Evolutionary conservation across 1,284 basidiomycete species (phyloP), one percentile per base, ranked within the genome.

Genomic region (Ustilago trichophora): DNA sequence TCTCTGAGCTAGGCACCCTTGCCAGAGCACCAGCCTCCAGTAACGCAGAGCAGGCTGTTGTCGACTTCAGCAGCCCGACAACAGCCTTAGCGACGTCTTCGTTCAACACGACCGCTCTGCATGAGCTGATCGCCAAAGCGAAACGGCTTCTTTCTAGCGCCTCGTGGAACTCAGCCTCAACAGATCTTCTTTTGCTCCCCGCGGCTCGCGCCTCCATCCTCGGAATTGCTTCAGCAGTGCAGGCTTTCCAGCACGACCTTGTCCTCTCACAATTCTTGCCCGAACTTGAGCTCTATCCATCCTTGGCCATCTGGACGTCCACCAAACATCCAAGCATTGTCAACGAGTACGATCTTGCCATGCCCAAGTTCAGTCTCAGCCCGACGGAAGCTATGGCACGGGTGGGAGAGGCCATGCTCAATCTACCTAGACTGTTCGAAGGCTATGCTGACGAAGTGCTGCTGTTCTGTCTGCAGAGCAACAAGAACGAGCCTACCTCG

Each of bases 321-420:
- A 36, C 58, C 57, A 38, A 69, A 47, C 47, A 65, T 41, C 51
- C 73, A 7, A 63, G 62, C 44, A 43, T 57, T n/a, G 21, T 58
- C 26, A 68, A 73, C 32, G 75, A 83, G 27, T 87, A 85, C 80
- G 90, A 92, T 56, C 85, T 93, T 22, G 85, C 87, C 32, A 88
- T 98, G n/a, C 95, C 95, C 3, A 91, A 87, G 4, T 98, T 98
- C 83, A 96, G 93, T 2, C 85, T 94, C 13, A 92, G 91, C 11
- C 93, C 93, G 0, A 96, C 89, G 36, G 90, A 92, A 53, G 88
- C 87, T 2, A 90, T 97, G 70, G 90, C 93, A 59, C 87, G 89
- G 43, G 88, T 98, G 15, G 91, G 92, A 6, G 96, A 98, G 78
- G 93, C 92, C 6, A 83, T 98, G 41, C 85, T 98, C 33, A 97